phyloP scores from a whole-genome alignment of 2,329 filamentous ascomycete genomes.

The Chaetomium sp. region DNA sequence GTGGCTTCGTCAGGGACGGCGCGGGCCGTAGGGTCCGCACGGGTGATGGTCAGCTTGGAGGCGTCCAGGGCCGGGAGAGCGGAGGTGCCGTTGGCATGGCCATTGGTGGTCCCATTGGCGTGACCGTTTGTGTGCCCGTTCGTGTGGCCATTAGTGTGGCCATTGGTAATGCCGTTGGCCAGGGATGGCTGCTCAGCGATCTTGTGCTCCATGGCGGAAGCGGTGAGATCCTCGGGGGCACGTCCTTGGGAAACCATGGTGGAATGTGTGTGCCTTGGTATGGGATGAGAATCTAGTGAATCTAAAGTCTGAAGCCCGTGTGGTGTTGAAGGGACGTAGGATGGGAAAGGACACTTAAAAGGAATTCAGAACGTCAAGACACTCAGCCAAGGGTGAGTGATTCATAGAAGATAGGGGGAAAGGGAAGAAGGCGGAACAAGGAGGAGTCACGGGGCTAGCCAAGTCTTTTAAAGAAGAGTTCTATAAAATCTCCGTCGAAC shows the following conservation, averaged over 20 bases:
- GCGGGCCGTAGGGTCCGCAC: slow-evolving; percentile 42
- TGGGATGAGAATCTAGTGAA: not conserved
- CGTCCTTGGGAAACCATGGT: slow-evolving; percentile 14
- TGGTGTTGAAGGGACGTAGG: not conserved
- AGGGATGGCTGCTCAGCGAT: slow-evolving; percentile 30
- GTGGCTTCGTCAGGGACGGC: slow-evolving; percentile 45
- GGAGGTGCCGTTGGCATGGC: slow-evolving; percentile 19
- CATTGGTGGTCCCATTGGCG: slow-evolving; percentile 15
- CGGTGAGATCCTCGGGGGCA: slow-evolving; percentile 20
- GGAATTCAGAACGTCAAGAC: not conserved
- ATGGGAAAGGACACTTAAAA: not conserved
- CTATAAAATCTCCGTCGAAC: not conserved
- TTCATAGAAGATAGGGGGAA: not conserved
- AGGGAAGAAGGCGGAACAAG: not conserved
- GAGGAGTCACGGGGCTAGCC: slow-evolving; percentile 6
- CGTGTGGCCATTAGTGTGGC: slow-evolving; percentile 7
- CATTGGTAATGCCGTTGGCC: slow-evolving; percentile 17
- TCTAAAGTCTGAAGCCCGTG: not conserved
- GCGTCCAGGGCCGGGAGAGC: slow-evolving; percentile 45
- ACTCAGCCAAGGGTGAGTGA: slow-evolving; percentile 3
- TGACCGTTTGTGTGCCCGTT: slow-evolving; percentile 6
- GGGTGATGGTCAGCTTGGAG: slow-evolving; percentile 52
- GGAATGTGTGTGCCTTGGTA: not conserved
- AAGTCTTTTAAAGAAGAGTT: not conserved
- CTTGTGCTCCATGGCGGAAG: slow-evolving; percentile 35